Base-by-base conservation (phyloP, 2,329 filamentous ascomycete species). In the Penicillium expansum region DNA sequence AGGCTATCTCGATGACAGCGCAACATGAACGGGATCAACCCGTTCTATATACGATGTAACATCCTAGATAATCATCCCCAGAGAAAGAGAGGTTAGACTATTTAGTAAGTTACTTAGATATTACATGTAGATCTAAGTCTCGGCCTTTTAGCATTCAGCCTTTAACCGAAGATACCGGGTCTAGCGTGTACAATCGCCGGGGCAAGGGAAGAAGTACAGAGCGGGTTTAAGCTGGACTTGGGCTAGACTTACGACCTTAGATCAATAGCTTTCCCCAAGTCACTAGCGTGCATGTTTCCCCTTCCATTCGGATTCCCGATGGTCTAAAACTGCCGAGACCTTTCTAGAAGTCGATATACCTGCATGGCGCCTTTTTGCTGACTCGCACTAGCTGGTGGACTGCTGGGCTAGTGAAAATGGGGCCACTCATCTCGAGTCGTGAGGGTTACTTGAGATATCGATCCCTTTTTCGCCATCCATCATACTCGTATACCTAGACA, bases 401-500 rank as follows among this genome's bases (percentile, higher is more conserved):
- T 22, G 29, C 20, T 20, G 29, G n/a, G 33, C 32, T 44, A 52
- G 39, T 44, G 24, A 35, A 22, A 43, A 41, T 47, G 52, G 52
- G 35, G 39, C 44, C 44, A 51, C 48, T 57, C 22, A 32, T 45
- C 49, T 58, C 60, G 63, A 63, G 52, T 57, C 59, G 58, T 57
- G 58, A 53, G 7, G 29, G 13, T 16, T 20, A 7, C 7, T 32
- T 33, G 44, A 47, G 18, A 22, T n/a, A 11, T 14, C 9, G 9
- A 45, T 20, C 11, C 6, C 14, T 16, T 47, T 47, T 16, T 47
- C 4, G 29, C 41, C 14, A 8, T 16, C 16, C 16, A 29, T 38
- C 10, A 2, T 33, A n/a, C 20, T 20, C 1, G 4, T 8, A 14
- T 30, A 13, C 10, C 13, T 39, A 13, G 13, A 41, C 20, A 45